Evolutionary conservation across 495 filamentous ascomycete species (phyloP), one percentile per base, ranked within the genome.

Genomic region (Astrocystis sublimbata): DNA sequence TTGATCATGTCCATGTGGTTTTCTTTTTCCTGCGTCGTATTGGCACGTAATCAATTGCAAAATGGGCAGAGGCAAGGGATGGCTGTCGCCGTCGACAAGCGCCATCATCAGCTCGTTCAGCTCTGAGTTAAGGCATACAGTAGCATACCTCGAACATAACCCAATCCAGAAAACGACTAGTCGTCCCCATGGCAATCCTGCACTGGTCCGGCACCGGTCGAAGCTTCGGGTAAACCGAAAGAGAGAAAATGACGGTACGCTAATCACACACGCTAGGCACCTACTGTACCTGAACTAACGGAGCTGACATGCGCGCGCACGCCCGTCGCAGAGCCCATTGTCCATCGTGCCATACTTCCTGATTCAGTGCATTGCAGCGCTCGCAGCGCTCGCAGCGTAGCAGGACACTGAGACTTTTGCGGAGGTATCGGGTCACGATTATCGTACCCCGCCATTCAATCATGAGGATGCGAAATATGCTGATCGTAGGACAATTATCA

Each of bases 291-390:
- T n/a, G 15, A n/a, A 23, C 46, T 49, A 30, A n/a, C 33, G 30
- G 17, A 35, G 35, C 17, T 35, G 30, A 52, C 17, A 21, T 24
- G 9, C 17, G 24, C n/a, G n/a, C n/a, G n/a, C n/a, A n/a, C n/a
- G n/a, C n/a, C n/a, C n/a, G n/a, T n/a, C n/a, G n/a, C n/a, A n/a
- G n/a, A n/a, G 7, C 24, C 46, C 40, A 52, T 40, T 13, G n/a
- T n/a, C n/a, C 58, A 53, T 45, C 58, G 50, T 49, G 50, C 49
- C 17, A 52, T 52, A 17, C 33, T 52, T 23, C 49, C 30, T 35
- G 49, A 52, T 35, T 52, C 49, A 35, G 49, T 23, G 23, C 28
- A 9, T 36, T 13, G 33, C 13, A 36, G 6, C 6, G 33, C 6
- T 36, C 6, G 33, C 33, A 19, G 17, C 41, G 15, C 33, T 6